A percentile compares a stretch with the other conserved stretches of the same genome.
phyloP scores from a whole-genome alignment of 83 land plant species.

The Diphasiastrum complanatum region DNA sequence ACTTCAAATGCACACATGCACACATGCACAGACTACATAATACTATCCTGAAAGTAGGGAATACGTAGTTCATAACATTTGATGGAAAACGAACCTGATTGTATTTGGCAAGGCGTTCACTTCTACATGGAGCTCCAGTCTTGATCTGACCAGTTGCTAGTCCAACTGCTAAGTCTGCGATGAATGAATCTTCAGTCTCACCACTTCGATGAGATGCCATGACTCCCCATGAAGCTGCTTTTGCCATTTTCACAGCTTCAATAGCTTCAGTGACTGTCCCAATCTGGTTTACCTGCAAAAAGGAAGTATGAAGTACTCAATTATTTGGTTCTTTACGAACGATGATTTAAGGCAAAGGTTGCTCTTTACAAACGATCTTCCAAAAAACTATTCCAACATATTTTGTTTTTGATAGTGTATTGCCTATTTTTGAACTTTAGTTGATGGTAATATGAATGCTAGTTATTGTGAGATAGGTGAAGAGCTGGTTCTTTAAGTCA shows the following conservation, averaged over 20 bases:
- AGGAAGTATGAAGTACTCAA: background rate
- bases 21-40: too few relatives aligned
- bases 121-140: slow-evolving; percentile 96
- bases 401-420: too few relatives aligned
- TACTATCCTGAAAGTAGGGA: too few relatives aligned
- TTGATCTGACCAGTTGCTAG: slow-evolving; percentile 91
- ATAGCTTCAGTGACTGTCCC: slow-evolving; percentile 96
- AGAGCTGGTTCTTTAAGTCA: too few relatives aligned
- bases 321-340: background rate
- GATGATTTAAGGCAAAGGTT: too few relatives aligned
- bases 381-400: too few relatives aligned
- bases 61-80: too few relatives aligned
- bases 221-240: slow-evolving; percentile 94
- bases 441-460: too few relatives aligned
- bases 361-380: too few relatives aligned
- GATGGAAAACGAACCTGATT: slow-evolving; percentile 61
- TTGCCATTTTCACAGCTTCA: slow-evolving; percentile 90
- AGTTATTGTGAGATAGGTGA: too few relatives aligned
- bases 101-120: slow-evolving; percentile 93
- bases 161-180: slow-evolving; percentile 93
- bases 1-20: too few relatives aligned
- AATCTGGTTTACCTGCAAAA: slow-evolving; percentile 77
- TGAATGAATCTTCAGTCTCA: slow-evolving; percentile 92
- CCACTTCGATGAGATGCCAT: slow-evolving; percentile 87
- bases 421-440: too few relatives aligned